A percentile compares a stretch with the other conserved stretches of the same genome.
These are phyloP conservation scores for Jatropha podagrica DNA, from an alignment of 441 rosid genomes.

Conservation along the genomic window DNA sequence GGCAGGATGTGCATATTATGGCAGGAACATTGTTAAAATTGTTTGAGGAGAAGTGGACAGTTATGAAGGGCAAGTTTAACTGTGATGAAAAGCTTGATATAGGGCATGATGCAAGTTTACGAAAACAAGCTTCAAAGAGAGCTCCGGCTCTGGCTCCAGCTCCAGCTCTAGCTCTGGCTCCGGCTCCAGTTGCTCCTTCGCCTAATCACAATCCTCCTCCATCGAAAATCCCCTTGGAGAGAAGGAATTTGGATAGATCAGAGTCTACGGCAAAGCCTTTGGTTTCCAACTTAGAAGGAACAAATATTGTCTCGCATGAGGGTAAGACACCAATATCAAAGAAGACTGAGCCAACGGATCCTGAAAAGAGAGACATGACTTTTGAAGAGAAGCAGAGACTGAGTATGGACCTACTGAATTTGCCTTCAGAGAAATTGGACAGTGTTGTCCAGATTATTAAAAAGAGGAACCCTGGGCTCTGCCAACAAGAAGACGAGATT, in stretches of 20 bases:
- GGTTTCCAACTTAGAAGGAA: slow-evolving; percentile 31
- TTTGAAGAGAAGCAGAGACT: slow-evolving; percentile 93
- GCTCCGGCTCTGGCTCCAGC: slow-evolving; percentile 23
- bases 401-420: slow-evolving; percentile 68
- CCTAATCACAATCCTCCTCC: slow-evolving; percentile 32
- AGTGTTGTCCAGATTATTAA: slow-evolving; percentile 82
- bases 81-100: slow-evolving; percentile 28
- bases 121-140: slow-evolving; percentile 41
- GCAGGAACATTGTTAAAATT: slow-evolving; percentile 53
- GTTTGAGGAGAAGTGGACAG: slow-evolving; percentile 75
- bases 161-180: slow-evolving; percentile 21
- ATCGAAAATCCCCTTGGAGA: slow-evolving; percentile 33
- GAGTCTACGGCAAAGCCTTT: slow-evolving; percentile 42
- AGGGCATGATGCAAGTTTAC: slow-evolving; percentile 30
- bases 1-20: slow-evolving; percentile 81
- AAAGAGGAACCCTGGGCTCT: slow-evolving; percentile 74
- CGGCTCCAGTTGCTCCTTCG: slow-evolving; percentile 30
- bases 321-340: slow-evolving; percentile 58
- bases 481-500: slow-evolving; percentile 84
- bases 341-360: slow-evolving; percentile 75
- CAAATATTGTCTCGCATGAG: neutral
- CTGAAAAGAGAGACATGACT: slow-evolving; percentile 80
- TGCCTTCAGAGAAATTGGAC: slow-evolving; percentile 90
- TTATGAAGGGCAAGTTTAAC: slow-evolving; percentile 45
- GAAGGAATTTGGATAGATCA: slow-evolving; percentile 47